Base-by-base conservation (phyloP, 2,329 filamentous ascomycete genomes). In the Pseudocercospora musae region DNA sequence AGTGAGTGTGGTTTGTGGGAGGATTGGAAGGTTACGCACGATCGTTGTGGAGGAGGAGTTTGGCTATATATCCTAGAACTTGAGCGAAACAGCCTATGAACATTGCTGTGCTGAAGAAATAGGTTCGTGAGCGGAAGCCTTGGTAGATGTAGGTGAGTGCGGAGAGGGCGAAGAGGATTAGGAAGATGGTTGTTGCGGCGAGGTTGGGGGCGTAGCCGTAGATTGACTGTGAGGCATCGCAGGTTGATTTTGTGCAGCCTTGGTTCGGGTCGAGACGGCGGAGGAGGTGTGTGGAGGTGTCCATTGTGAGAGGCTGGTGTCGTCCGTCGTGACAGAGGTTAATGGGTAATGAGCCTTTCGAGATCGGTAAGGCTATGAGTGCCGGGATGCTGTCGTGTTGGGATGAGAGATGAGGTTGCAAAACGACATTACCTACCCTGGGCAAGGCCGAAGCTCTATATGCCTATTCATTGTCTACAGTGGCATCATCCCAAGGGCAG, bases 51-150 rank as follows among this genome's bases (percentile, higher is more conserved):
- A 81, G 74, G 6, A 80, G 68, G 21, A 80, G 67, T 33, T 79
- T 77, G 13, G 76, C 78, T 10, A 72, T 73, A 46, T 81, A 81
- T 25, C 80, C 80, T 7, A 79, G 67, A 6, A 76, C 64, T 65
- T 81, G 79, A 48, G 76, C 72, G 4, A 79, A 64, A 10, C 77
- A 77, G 2, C 79, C 80, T 25, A 79, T 68, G n/a, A 73, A 72
- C 55, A 79, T 74, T 7, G 74, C 75, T 21, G 73, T 69, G 2
- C 75, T 79, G 72, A 79, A 82, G 23, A 78, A 72, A 73, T 74
- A 70, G 57, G 69, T 75, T 29, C 72, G 72, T 20, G 74, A 76
- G 18, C 66, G 65, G 20, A 71, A 54, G 15, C 72, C 77, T 62
- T 78, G 73, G 42, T 63, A 70, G 7, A 70, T 49, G 60, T 76